phyloP scores from a whole-genome alignment of 1,139 yeast species.

The Nakaseomyces glabratus region DNA sequence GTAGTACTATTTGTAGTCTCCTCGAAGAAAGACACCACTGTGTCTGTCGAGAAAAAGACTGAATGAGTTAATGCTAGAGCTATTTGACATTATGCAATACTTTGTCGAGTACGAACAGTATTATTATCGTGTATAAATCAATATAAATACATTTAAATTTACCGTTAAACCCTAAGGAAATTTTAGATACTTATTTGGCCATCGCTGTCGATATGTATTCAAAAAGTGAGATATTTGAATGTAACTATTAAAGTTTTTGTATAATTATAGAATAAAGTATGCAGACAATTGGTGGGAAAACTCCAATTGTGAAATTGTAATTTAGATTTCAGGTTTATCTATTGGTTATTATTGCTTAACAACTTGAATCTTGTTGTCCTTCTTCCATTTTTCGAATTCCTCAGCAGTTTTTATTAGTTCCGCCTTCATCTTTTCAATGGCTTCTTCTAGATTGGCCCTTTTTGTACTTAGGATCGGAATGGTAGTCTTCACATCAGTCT shows the following conservation, averaged over 20 bases:
- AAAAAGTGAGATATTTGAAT: too few species aligned
- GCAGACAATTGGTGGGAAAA: too few species aligned
- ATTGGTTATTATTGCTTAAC: conserved; percentile 39
- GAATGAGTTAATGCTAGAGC: too few species aligned
- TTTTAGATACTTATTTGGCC: too few species aligned
- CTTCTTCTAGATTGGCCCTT: conserved; percentile 36
- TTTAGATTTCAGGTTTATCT: background rate
- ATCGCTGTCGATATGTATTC: too few species aligned
- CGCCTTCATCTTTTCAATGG: conserved; percentile 39
- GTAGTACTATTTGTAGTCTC: conserved; percentile 46
- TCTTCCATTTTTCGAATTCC: conserved; percentile 61
- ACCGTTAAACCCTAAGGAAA: too few species aligned
- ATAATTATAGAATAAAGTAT: too few species aligned
- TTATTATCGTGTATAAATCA: too few species aligned
- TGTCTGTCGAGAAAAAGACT: conserved; percentile 19
- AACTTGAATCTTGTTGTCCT: conserved; percentile 55
- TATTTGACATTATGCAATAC: too few species aligned
- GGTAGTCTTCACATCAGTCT: conserved; percentile 71
- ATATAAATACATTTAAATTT: too few species aligned
- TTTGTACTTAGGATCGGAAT: conserved; percentile 58
- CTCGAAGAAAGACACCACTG: conserved; percentile 12
- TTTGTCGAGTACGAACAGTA: too few species aligned
- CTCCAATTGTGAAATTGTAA: background rate
- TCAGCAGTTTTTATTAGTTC: conserved; percentile 41
- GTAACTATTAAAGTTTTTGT: too few species aligned